phyloP scores from a whole-genome alignment of 2,329 filamentous ascomycete species.

The Bimuria novae-zelandiae region DNA sequence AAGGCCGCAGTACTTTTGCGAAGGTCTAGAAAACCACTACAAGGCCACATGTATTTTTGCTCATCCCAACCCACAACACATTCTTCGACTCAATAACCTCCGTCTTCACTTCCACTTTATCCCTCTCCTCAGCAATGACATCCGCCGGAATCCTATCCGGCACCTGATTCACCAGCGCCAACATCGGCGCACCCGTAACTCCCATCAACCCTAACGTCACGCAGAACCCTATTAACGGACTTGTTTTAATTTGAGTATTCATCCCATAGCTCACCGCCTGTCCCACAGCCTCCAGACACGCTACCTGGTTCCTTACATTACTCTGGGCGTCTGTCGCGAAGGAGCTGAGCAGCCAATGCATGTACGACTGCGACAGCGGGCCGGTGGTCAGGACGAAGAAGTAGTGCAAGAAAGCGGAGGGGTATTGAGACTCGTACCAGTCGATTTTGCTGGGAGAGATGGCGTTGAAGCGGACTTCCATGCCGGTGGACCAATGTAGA shows the following conservation, averaged over 20 bases:
- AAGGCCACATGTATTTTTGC: no score
- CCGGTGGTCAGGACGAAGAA: constrained; percentile 55
- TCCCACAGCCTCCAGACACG: constrained; percentile 33
- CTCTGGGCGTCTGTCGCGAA: constrained; percentile 35
- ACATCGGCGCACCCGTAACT: constrained; percentile 36
- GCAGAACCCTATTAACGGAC: constrained; percentile 34
- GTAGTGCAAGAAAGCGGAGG: constrained; percentile 53
- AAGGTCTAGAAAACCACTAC: no score
- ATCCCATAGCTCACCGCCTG: constrained; percentile 37
- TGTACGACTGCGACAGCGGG: constrained; percentile 35
- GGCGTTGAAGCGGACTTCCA: constrained; percentile 50
- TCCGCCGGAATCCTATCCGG: constrained; percentile 41
- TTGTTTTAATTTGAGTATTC: constrained; percentile 37
- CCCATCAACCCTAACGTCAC: constrained; percentile 42
- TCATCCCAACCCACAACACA: neutral
- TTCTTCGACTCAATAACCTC: constrained; percentile 12
- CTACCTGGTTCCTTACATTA: constrained; percentile 31
- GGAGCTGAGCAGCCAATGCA: constrained; percentile 39
- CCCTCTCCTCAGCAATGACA: constrained; percentile 32
- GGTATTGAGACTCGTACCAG: constrained; percentile 52
- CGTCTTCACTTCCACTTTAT: constrained; percentile 22
- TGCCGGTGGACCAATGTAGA: constrained; percentile 58
- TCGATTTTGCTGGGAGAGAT: constrained; percentile 51
- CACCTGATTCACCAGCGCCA: constrained; percentile 36
- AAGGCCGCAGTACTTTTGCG: no score